Conservation (phyloP, 23 red algal species). For the Gracilaria domingensis region DNA sequence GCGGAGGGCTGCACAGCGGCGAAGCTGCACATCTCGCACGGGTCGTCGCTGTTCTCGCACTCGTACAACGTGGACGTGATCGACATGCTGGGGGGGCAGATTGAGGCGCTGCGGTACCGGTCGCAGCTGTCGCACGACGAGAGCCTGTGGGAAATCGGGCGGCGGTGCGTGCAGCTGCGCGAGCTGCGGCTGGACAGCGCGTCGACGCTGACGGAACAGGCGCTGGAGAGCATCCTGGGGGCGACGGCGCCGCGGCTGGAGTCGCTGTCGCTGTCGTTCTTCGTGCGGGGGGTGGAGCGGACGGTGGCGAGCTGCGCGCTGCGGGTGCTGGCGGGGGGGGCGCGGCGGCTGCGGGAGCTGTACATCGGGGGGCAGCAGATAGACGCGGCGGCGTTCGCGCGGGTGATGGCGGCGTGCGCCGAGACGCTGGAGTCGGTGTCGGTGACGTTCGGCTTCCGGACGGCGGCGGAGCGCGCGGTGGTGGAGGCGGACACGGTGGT, state of each 20-base stretch:
- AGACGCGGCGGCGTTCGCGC: conserved; percentile 19
- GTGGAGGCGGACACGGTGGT: conserved; percentile 34
- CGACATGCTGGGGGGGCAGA: conserved; percentile 45
- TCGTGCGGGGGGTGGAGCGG: conserved; percentile 59
- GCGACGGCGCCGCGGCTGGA: conserved; percentile 28
- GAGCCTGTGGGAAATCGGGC: conserved; percentile 56
- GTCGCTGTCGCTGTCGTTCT: conserved; percentile 41
- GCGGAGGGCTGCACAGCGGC: conserved; percentile 20
- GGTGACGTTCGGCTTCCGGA: conserved; percentile 40
- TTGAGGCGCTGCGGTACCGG: conserved; percentile 44
- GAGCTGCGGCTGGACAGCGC: conserved; percentile 59
- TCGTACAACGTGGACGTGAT: conserved; percentile 65
- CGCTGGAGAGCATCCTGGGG: conserved; percentile 38
- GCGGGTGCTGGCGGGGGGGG: conserved; percentile 23
- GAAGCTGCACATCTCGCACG: conserved; percentile 45
- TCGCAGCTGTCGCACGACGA: conserved; percentile 59
- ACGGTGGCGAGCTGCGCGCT: conserved; percentile 18
- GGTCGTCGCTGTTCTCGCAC: conserved; percentile 58
- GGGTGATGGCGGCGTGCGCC: conserved; percentile 11
- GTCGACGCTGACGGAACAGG: conserved; percentile 50
- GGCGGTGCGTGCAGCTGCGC: conserved; percentile 36
- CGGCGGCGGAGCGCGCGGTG: conserved; percentile 26
- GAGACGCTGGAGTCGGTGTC: conserved; percentile 5
- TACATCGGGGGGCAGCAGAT: conserved; percentile 43
- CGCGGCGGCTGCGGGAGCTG: conserved; percentile 35